Conservation (phyloP, 225 moss, liverwort and hornwort genomes). For the Pseudoscleropodium purum region DNA sequence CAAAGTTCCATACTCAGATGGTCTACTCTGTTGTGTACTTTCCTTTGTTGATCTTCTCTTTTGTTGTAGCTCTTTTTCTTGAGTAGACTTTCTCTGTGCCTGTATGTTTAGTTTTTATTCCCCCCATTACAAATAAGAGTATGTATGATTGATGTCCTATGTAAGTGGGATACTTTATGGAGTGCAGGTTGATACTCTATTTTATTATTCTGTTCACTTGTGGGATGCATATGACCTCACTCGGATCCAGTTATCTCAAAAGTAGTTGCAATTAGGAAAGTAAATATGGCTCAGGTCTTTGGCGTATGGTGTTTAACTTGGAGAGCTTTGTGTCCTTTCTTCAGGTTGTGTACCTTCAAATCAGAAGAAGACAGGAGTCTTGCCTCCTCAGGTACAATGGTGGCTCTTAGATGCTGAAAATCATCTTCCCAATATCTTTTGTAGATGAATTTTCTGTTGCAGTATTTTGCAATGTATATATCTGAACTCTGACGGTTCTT, state of each 20-base stretch:
- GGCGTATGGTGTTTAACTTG: neutral
- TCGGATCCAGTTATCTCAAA: neutral
- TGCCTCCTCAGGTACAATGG: slow-evolving; percentile 23
- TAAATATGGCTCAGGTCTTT: neutral
- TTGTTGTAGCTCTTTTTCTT: neutral
- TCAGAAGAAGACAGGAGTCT: slow-evolving; percentile 8
- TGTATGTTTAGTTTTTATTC: neutral
- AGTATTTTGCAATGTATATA: neutral
- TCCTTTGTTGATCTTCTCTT: neutral
- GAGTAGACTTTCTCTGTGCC: neutral
- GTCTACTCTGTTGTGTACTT: neutral
- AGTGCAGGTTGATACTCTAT: neutral
- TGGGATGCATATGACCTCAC: neutral
- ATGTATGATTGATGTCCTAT: neutral
- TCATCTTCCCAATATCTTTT: neutral
- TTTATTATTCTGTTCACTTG: neutral
- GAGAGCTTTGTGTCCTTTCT: neutral
- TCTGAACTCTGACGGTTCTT: neutral
- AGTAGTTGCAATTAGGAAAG: neutral
- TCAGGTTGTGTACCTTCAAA: slow-evolving; percentile 31
- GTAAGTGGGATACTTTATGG: neutral
- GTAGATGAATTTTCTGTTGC: neutral
- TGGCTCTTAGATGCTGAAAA: neutral
- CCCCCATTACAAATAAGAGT: neutral
- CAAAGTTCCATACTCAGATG: no score